These are phyloP conservation scores for Fusarium sp. DNA, from an alignment of 2,329 filamentous ascomycete genomes.

Conservation along the genomic window DNA sequence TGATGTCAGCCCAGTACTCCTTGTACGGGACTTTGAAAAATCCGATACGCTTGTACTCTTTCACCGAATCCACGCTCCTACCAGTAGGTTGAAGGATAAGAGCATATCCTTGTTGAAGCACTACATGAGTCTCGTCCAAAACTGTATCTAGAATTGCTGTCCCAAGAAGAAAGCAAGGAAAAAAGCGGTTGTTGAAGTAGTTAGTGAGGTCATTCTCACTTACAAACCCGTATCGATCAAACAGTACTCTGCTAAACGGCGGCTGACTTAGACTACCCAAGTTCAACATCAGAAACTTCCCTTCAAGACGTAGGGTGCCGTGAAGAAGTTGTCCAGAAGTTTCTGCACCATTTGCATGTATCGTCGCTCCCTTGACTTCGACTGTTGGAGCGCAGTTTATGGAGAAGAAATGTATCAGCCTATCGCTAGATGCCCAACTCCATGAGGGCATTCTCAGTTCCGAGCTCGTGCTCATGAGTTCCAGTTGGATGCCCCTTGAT, in stretches of 20 bases:
- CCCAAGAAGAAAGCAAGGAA: neutral
- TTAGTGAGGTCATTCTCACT: neutral
- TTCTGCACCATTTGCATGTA: neutral
- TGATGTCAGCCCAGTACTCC: neutral
- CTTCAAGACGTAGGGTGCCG: neutral
- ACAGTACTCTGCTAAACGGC: neutral
- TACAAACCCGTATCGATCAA: neutral
- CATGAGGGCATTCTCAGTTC: neutral
- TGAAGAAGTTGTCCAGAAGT: conserved; percentile 1
- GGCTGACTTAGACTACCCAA: neutral
- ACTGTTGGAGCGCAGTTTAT: neutral
- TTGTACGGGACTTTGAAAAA: neutral
- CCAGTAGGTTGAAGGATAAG: conserved; percentile 3
- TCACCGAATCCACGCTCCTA: neutral
- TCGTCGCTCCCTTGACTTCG: neutral
- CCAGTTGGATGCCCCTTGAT: neutral
- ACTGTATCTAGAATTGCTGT: neutral
- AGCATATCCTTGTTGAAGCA: neutral
- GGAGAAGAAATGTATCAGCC: neutral
- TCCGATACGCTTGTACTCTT: neutral
- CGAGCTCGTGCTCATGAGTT: too few relatives aligned
- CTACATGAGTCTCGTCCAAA: too few relatives aligned
- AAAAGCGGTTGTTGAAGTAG: neutral
- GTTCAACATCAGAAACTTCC: neutral
- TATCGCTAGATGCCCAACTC: conserved; percentile 1